phyloP scores from a whole-genome alignment of 805 yeast species.

The Yamadazyma sp. region DNA sequence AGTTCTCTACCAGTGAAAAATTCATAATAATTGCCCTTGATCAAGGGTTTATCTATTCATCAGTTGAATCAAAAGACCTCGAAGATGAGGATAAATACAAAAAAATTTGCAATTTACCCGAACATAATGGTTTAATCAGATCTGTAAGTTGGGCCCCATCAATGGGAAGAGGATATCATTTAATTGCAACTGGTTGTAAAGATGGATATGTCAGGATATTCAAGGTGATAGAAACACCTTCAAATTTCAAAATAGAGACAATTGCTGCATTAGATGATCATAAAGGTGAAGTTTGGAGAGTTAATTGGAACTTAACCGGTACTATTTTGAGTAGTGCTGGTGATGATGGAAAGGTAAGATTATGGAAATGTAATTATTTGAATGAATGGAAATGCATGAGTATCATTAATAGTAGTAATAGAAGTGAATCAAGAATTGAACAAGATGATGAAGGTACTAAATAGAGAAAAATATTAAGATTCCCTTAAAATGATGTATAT shows the following conservation, averaged over 20 bases:
- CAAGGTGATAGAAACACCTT: conserved; percentile 54
- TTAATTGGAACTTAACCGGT: conserved; percentile 92
- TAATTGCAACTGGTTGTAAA: conserved; percentile 92
- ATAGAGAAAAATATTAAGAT: not conserved
- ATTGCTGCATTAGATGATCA: conserved; percentile 73
- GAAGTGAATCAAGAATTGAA: conserved; percentile 20
- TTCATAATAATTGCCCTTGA: conserved; percentile 82
- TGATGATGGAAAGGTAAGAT: conserved; percentile 86
- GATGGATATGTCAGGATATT: conserved; percentile 90
- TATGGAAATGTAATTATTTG: conserved; percentile 87
- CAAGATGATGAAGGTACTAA: conserved; percentile 12
- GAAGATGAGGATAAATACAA: conserved; percentile 28
- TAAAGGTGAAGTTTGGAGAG: conserved; percentile 91
- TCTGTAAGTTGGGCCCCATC: conserved; percentile 96
- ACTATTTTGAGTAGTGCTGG: conserved; percentile 91
- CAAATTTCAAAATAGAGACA: conserved; percentile 48
- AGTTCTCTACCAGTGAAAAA: conserved; percentile 70
- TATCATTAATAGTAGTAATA: conserved; percentile 40
- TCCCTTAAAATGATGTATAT: not conserved
- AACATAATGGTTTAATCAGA: conserved; percentile 82
- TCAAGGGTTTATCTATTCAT: conserved; percentile 72
- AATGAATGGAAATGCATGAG: conserved; percentile 91
- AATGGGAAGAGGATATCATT: conserved; percentile 84
- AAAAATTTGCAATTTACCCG: conserved; percentile 66
- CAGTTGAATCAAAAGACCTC: conserved; percentile 7